Evolutionary conservation across 1,284 basidiomycete species (phyloP).

Genomic region (Ganoderma lingzhi): DNA sequence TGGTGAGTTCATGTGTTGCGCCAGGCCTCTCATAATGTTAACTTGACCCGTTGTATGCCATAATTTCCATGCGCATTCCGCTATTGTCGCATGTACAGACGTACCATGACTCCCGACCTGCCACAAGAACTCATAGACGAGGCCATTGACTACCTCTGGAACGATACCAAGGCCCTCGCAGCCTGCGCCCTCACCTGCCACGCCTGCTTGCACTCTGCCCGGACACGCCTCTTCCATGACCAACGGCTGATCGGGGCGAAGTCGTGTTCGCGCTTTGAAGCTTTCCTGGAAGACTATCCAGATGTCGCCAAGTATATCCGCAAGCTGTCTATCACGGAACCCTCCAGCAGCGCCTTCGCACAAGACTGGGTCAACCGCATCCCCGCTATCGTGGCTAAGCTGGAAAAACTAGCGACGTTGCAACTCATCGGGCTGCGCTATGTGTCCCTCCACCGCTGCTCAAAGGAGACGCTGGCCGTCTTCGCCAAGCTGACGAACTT

Average conservation of each 20-base stretch:
- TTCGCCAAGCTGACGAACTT: slow-evolving; percentile 27
- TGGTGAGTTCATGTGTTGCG: neutral
- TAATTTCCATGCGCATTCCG: neutral
- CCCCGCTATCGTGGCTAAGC: slow-evolving; percentile 22
- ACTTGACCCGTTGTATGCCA: neutral
- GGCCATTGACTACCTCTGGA: slow-evolving; percentile 45
- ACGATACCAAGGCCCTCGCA: slow-evolving; percentile 41
- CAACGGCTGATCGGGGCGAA: slow-evolving; percentile 23
- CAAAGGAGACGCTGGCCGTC: slow-evolving; percentile 17
- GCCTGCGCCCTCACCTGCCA: slow-evolving; percentile 46
- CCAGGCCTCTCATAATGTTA: neutral
- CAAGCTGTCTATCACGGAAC: slow-evolving; percentile 29
- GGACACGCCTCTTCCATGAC: slow-evolving; percentile 45
- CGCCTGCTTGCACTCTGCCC: slow-evolving; percentile 43
- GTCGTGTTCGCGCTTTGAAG: slow-evolving; percentile 29
- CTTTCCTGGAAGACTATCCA: slow-evolving; percentile 25
- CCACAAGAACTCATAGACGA: slow-evolving; percentile 45
- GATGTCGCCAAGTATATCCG: slow-evolving; percentile 26
- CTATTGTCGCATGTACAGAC: neutral
- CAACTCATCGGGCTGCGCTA: slow-evolving; percentile 32
- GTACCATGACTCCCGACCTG: slow-evolving; percentile 16
- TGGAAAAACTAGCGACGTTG: slow-evolving; percentile 27
- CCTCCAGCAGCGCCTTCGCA: slow-evolving; percentile 25
- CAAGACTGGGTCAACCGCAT: slow-evolving; percentile 31
- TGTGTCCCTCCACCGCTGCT: slow-evolving; percentile 25